These are phyloP conservation scores for Crepidotus variabilis DNA, from an alignment of 768 basidiomycete species.

Conservation along the genomic window DNA sequence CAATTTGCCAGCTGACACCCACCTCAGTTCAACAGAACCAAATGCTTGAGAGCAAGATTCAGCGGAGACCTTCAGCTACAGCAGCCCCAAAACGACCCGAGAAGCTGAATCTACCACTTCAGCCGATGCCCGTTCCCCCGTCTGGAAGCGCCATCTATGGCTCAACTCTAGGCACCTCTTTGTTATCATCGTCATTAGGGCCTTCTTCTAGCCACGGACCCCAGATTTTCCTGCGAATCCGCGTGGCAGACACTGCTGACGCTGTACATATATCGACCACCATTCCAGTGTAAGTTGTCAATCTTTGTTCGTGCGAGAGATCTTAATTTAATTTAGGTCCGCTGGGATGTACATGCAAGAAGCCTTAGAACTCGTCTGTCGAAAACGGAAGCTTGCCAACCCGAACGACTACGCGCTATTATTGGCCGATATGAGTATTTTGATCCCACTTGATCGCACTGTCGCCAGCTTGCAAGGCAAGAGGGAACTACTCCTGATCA, in stretches of 20 bases:
- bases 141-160: constrained; percentile 46
- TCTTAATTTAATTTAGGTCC: constrained; percentile 39
- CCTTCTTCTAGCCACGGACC: constrained; percentile 73
- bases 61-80: constrained; percentile 74
- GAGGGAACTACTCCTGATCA: constrained; percentile 77
- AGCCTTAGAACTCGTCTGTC: constrained; percentile 81
- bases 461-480: constrained; percentile 94
- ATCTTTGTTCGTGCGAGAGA: background rate
- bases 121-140: constrained; percentile 29
- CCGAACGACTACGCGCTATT: constrained; percentile 84
- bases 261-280: constrained; percentile 85
- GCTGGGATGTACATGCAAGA: constrained; percentile 98
- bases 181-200: constrained; percentile 65
- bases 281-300: constrained; percentile 73
- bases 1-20: constrained; percentile 22
- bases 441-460: constrained; percentile 90
- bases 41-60: constrained; percentile 73
- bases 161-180: constrained; percentile 40
- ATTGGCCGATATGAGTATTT: constrained; percentile 61
- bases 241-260: constrained; percentile 78
- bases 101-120: constrained; percentile 40
- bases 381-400: constrained; percentile 59
- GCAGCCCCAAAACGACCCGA: constrained; percentile 58
- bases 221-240: constrained; percentile 77
- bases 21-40: constrained; percentile 68